Conservation (phyloP, 2,329 filamentous ascomycete species). For the Neoscytalidium dimidiatum region DNA sequence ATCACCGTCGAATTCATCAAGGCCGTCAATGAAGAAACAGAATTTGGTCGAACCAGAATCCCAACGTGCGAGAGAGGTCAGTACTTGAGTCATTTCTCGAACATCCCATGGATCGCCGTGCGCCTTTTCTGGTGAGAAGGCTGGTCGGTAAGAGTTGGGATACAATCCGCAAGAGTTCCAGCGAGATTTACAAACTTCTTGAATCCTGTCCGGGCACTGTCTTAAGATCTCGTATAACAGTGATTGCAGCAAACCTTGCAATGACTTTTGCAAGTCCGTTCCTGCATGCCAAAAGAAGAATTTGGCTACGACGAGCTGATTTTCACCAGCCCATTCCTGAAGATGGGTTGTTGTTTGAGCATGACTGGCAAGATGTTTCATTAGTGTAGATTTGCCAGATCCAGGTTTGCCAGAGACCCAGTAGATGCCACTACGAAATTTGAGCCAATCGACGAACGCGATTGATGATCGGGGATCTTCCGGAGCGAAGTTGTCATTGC, state of each 20-base stretch:
- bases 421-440: constrained; percentile 3
- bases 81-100: no score
- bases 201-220: background rate
- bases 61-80: no score
- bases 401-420: constrained; percentile 37
- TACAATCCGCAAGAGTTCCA: background rate
- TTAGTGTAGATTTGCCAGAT: constrained; percentile 46
- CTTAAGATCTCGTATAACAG: constrained; percentile 36
- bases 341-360: constrained; percentile 27
- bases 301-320: constrained; percentile 32
- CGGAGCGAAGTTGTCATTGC: no score
- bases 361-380: constrained; percentile 28
- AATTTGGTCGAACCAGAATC: background rate
- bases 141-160: no score
- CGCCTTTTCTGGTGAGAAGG: no score
- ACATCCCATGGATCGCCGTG: no score
- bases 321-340: background rate
- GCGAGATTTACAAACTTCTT: background rate
- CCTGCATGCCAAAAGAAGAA: constrained; percentile 50
- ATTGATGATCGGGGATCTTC: no score
- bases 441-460: no score
- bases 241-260: constrained; percentile 42
- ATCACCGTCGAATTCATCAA: background rate
- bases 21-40: constrained; percentile 1
- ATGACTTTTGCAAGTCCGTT: constrained; percentile 41